These are phyloP conservation scores for Astraeus odoratus DNA, from an alignment of 768 basidiomycete genomes.

Conservation along the genomic window DNA sequence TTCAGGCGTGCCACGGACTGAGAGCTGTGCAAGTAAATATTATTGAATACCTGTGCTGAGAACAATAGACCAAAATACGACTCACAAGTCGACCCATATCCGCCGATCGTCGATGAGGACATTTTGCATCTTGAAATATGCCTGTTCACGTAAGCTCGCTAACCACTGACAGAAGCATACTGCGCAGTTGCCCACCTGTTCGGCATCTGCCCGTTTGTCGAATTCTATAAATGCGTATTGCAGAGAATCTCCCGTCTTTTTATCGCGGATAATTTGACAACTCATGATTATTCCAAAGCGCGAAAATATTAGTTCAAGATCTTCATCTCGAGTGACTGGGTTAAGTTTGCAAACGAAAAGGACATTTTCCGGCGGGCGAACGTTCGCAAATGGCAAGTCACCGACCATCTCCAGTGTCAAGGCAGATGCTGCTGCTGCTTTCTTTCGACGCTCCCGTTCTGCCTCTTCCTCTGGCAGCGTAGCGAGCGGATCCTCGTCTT, in stretches of 20 bases:
- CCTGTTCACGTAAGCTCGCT: constrained; percentile 38
- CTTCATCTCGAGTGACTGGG: constrained; percentile 90
- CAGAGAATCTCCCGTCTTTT: constrained; percentile 90
- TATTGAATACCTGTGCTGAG: constrained; percentile 11
- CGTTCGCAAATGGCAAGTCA: constrained; percentile 95
- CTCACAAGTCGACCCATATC: constrained; percentile 98
- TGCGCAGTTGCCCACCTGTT: constrained; percentile 55
- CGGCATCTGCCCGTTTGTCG: constrained; percentile 87
- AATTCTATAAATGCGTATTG: constrained; percentile 99
- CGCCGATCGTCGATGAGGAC: constrained; percentile 95
- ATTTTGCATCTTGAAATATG: constrained; percentile 99
- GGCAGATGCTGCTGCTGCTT: constrained; percentile 87
- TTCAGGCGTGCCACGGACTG: constrained; percentile 93
- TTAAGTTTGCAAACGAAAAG: constrained; percentile 99
- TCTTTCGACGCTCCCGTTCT: constrained; percentile 73
- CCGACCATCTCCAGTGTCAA: constrained; percentile 99
- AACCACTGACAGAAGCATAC: neutral
- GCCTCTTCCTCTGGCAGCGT: constrained; percentile 82
- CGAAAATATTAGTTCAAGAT: constrained; percentile 95
- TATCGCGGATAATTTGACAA: constrained; percentile 96
- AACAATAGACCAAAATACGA: constrained; percentile 10
- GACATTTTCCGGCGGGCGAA: constrained; percentile 96
- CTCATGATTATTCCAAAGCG: constrained; percentile 94
- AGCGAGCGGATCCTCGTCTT: constrained; percentile 86
- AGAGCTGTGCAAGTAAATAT: constrained; percentile 46